A percentile compares a stretch with the other conserved stretches of the same genome.
phyloP scores from a whole-genome alignment of 1,284 basidiomycete species.

The Phaffia rhodozyma region DNA sequence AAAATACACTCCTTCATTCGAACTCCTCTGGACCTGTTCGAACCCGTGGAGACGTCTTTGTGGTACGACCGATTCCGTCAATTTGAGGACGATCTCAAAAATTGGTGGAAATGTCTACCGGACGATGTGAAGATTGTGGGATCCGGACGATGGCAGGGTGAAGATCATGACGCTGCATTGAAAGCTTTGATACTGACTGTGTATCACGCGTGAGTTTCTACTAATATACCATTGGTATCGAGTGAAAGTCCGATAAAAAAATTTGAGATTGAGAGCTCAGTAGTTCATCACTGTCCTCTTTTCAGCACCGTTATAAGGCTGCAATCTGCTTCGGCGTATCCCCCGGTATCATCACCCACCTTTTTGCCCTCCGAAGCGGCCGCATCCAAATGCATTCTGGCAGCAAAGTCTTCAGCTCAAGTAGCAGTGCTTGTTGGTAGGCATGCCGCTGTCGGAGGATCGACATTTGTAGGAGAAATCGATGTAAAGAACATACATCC shows the following conservation, averaged over 20 bases:
- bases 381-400: not conserved
- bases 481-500: conserved; percentile 1
- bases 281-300: not conserved
- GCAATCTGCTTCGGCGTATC: conserved; percentile 15
- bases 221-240: not conserved
- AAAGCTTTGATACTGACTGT: not conserved
- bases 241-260: not conserved
- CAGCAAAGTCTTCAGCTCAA: not conserved
- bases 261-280: too few species aligned
- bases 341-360: conserved; percentile 7
- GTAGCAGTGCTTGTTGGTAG: conserved; percentile 3
- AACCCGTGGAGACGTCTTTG: not conserved
- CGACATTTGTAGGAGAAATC: not conserved
- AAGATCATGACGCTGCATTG: conserved; percentile 5
- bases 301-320: not conserved
- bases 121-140: conserved; percentile 3
- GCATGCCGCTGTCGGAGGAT: not conserved
- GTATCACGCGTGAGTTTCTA: not conserved
- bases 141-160: not conserved
- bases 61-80: conserved; percentile 2
- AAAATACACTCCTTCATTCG: conserved; percentile 15
- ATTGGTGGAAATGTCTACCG: conserved; percentile 1
- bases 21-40: conserved; percentile 2
- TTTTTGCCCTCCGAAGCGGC: conserved; percentile 9
- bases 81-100: not conserved